A percentile compares a stretch with the other conserved stretches of the same genome.
phyloP scores from a whole-genome alignment of 2,329 filamentous ascomycete species.

The Ceratocystis colombiana region DNA sequence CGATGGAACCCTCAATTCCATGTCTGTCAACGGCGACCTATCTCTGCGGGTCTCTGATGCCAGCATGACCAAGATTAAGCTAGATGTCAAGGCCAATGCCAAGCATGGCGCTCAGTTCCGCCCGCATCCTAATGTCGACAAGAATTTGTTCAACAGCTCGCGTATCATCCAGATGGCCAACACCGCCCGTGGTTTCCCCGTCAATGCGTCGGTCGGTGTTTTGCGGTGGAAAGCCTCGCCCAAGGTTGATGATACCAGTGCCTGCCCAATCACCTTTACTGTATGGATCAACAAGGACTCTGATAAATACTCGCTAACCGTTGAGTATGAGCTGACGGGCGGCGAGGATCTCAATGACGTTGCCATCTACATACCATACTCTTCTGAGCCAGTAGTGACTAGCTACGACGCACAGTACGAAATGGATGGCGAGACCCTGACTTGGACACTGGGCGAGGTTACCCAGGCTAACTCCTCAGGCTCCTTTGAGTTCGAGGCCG shows the following conservation, averaged over 20 bases:
- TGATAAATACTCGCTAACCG: slow-evolving; percentile 75
- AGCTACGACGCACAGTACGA: slow-evolving; percentile 94
- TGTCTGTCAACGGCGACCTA: slow-evolving; percentile 85
- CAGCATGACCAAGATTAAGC: slow-evolving; percentile 81
- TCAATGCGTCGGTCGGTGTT: slow-evolving; percentile 87
- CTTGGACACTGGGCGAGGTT: slow-evolving; percentile 85
- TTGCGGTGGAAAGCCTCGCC: slow-evolving; percentile 84
- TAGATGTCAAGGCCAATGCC: slow-evolving; percentile 64
- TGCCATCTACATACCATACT: slow-evolving; percentile 76
- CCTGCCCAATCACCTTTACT: slow-evolving; percentile 88
- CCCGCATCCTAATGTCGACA: slow-evolving; percentile 94
- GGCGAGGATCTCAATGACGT: slow-evolving; percentile 72
- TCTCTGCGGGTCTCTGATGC: slow-evolving; percentile 83
- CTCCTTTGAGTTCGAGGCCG: slow-evolving; percentile 90
- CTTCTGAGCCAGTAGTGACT: slow-evolving; percentile 74
- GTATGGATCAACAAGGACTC: slow-evolving; percentile 93
- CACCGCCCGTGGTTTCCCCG: slow-evolving; percentile 74
- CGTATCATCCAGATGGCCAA: slow-evolving; percentile 88
- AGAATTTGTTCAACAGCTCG: slow-evolving; percentile 68
- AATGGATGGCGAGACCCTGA: slow-evolving; percentile 80
- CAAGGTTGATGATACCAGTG: slow-evolving; percentile 65
- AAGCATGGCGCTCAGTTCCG: slow-evolving; percentile 83
- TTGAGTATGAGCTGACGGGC: slow-evolving; percentile 90
- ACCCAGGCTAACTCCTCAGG: slow-evolving; percentile 73
- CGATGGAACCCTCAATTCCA: slow-evolving; percentile 75